A percentile compares a stretch with the other conserved stretches of the same genome.
Evolutionary conservation across 345 rosid genomes (phyloP).

Genomic region (Acer yangbiense): DNA sequence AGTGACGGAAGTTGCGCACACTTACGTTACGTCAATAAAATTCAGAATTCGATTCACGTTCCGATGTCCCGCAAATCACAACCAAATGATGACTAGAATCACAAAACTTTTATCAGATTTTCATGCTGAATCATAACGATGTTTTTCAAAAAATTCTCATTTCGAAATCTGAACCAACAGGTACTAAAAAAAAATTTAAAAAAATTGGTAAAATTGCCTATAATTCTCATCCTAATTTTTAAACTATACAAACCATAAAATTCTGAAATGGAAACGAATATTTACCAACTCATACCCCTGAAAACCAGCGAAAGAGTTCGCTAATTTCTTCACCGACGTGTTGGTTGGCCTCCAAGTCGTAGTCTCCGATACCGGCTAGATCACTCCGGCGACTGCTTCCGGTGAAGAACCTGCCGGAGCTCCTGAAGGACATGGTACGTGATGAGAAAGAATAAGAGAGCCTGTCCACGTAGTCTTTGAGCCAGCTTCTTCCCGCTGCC

Average conservation of each 20-base stretch:
- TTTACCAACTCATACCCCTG: conserved; percentile 59
- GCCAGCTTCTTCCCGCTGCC: conserved; percentile 71
- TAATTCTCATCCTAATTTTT: conserved; percentile 1
- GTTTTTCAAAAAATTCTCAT: neutral
- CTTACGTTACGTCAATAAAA: too few species aligned
- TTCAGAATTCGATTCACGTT: too few species aligned
- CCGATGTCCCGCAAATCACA: too few species aligned
- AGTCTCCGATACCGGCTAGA: conserved; percentile 41
- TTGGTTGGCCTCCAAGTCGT: conserved; percentile 61
- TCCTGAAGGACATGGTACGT: conserved; percentile 64
- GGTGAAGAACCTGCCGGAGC: conserved; percentile 74
- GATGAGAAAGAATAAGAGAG: conserved; percentile 71
- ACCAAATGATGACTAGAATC: too few species aligned
- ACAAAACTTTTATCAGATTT: neutral
- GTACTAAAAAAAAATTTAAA: neutral
- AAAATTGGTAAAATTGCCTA: neutral
- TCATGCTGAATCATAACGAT: neutral
- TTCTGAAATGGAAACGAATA: neutral
- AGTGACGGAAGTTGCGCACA: too few species aligned
- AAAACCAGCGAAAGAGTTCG: conserved; percentile 88
- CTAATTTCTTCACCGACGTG: conserved; percentile 85
- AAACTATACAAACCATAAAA: conserved; percentile 19
- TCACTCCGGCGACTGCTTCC: conserved; percentile 90
- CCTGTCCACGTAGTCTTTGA: conserved; percentile 81
- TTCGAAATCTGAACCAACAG: neutral